Evolutionary conservation across 2,329 filamentous ascomycete genomes (phyloP).

Genomic region (Colletotrichum theobromicola): DNA sequence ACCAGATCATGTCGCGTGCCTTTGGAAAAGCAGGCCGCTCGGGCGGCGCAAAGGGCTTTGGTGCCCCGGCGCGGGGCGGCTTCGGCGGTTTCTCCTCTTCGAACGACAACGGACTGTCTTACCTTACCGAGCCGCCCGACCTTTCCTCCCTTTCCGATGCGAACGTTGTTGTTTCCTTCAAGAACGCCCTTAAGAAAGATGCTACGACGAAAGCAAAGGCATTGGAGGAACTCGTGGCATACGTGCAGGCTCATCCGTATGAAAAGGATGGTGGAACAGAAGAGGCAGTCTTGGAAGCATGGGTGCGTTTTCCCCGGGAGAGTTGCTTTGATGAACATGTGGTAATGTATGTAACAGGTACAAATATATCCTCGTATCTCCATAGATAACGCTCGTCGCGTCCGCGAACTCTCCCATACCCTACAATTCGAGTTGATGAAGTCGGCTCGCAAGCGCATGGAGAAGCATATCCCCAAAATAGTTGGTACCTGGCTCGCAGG

Average conservation of each 20-base stretch:
- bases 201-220: slow-evolving; percentile 90
- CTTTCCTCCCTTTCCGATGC: slow-evolving; percentile 78
- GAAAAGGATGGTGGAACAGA: slow-evolving; percentile 70
- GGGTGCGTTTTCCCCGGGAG: slow-evolving; percentile 63
- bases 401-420: slow-evolving; percentile 84
- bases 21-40: slow-evolving; percentile 18
- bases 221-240: slow-evolving; percentile 79
- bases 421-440: slow-evolving; percentile 70
- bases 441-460: slow-evolving; percentile 80
- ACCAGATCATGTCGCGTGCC: slow-evolving; percentile 17
- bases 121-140: slow-evolving; percentile 85
- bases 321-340: slow-evolving; percentile 32
- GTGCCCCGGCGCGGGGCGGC: slow-evolving; percentile 17
- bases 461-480: slow-evolving; percentile 76
- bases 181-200: slow-evolving; percentile 92
- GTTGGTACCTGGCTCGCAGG: slow-evolving; percentile 93
- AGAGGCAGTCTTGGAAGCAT: slow-evolving; percentile 84
- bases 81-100: slow-evolving; percentile 48
- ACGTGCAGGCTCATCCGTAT: slow-evolving; percentile 60
- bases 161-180: slow-evolving; percentile 87
- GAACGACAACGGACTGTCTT: slow-evolving; percentile 69
- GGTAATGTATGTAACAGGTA: slow-evolving; percentile 61
- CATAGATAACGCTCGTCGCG: slow-evolving; percentile 86
- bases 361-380: slow-evolving; percentile 87
- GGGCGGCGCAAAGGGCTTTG: slow-evolving; percentile 16